Percentiles rank a stretch among this genome's conserved stretches.
Evolutionary conservation across 495 filamentous ascomycete genomes (phyloP).

Genomic region (Glutinoglossum americanum): DNA sequence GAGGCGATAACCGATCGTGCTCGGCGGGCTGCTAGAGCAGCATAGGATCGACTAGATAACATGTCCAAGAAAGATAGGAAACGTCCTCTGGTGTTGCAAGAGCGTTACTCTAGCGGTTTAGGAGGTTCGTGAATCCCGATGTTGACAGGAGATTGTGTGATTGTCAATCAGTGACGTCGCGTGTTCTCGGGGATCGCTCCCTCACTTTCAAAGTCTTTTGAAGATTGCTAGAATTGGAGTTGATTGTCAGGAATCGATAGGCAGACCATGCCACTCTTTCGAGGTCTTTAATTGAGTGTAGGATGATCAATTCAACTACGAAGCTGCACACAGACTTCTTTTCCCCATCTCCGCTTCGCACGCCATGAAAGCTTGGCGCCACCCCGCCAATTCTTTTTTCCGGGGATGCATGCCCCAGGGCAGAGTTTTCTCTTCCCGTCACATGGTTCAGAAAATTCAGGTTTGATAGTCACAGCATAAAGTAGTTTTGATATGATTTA

Average conservation of each 20-base stretch:
- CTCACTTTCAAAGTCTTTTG: background rate
- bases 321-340: background rate
- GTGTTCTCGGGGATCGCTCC: background rate
- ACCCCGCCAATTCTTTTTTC: background rate
- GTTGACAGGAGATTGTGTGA: background rate
- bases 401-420: background rate
- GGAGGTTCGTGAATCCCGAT: background rate
- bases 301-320: background rate
- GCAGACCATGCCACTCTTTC: background rate
- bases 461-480: background rate
- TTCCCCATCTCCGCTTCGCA: background rate
- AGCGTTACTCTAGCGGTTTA: background rate
- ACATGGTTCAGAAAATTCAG: background rate
- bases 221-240: background rate
- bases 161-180: background rate
- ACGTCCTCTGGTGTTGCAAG: background rate
- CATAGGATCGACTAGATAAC: background rate
- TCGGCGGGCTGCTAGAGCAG: conserved; percentile 1
- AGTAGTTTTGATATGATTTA: too few relatives aligned
- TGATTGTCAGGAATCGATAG: background rate
- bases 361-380: background rate
- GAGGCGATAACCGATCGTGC: background rate
- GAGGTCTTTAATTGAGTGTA: background rate
- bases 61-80: background rate
- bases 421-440: background rate